Evolutionary conservation across 192 early-diverging fungal genomes (phyloP).

Genomic region (Coemansia sp.): DNA sequence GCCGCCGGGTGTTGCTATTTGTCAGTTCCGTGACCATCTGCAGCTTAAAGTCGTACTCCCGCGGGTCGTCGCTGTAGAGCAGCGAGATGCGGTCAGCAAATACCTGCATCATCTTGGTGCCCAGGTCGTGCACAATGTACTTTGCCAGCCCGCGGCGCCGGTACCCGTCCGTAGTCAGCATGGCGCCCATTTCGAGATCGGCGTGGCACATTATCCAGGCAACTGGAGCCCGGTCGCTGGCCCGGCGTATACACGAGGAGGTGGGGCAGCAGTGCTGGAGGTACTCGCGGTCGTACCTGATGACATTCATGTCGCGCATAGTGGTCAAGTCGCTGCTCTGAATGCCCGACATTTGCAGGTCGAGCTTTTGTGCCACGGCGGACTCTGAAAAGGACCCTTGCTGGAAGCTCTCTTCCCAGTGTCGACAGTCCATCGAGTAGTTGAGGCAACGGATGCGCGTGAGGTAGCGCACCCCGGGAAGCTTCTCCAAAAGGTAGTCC

Average conservation of each 20-base stretch:
- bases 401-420: not conserved
- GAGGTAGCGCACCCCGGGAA: not conserved
- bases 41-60: not conserved
- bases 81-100: not conserved
- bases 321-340: not conserved
- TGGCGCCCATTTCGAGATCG: not conserved
- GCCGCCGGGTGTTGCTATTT: not conserved
- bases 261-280: not conserved
- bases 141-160: not conserved
- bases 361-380: not conserved
- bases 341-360: not conserved
- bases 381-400: not conserved
- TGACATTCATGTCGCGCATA: not conserved
- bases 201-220: not conserved
- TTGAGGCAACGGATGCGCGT: slow-evolving; percentile 1
- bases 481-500: not conserved
- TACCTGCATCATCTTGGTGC: not conserved
- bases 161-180: not conserved
- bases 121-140: not conserved
- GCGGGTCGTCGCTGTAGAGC: not conserved
- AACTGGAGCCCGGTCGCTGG: not conserved
- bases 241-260: not conserved
- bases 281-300: not conserved
- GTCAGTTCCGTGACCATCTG: slow-evolving; percentile 1
- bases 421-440: not conserved